A percentile compares a stretch with the other conserved stretches of the same genome.
Evolutionary conservation across 2,329 filamentous ascomycete species (phyloP).

Genomic region (Sclerotinia subarctica): DNA sequence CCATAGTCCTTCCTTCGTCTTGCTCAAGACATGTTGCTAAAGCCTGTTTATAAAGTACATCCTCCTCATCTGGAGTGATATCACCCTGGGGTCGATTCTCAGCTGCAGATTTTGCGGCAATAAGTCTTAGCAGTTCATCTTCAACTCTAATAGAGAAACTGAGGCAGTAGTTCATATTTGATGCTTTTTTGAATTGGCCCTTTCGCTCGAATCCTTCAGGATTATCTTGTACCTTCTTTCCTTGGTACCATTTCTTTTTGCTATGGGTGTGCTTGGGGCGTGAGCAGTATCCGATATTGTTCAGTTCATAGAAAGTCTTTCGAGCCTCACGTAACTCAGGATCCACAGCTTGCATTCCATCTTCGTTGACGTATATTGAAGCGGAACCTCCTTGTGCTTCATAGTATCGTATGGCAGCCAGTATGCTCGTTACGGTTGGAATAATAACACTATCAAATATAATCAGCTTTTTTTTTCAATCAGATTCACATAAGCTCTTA

Average conservation of each 20-base stretch:
- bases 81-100: constrained; percentile 16
- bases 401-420: constrained; percentile 56
- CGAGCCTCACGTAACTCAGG: constrained; percentile 39
- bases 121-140: constrained; percentile 46
- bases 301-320: constrained; percentile 55
- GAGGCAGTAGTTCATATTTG: constrained; percentile 69
- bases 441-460: constrained; percentile 45
- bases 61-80: constrained; percentile 41
- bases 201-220: constrained; percentile 47
- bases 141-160: constrained; percentile 33
- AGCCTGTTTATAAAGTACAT: constrained; percentile 47
- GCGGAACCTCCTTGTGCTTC: constrained; percentile 60
- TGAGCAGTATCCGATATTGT: constrained; percentile 56
- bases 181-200: constrained; percentile 71
- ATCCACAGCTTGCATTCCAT: constrained; percentile 57
- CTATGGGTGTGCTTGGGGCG: constrained; percentile 41
- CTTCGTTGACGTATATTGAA: constrained; percentile 66
- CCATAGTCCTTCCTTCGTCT: constrained; percentile 51
- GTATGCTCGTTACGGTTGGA: constrained; percentile 56
- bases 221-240: constrained; percentile 20
- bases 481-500: not conserved
- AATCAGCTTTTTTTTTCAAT: not conserved
- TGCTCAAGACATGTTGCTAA: constrained; percentile 51
- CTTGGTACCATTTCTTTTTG: constrained; percentile 23
- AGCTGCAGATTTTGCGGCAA: constrained; percentile 12